These are phyloP conservation scores for Pelargonium fulgidum DNA, from an alignment of 441 rosid genomes.

Conservation along the genomic window DNA sequence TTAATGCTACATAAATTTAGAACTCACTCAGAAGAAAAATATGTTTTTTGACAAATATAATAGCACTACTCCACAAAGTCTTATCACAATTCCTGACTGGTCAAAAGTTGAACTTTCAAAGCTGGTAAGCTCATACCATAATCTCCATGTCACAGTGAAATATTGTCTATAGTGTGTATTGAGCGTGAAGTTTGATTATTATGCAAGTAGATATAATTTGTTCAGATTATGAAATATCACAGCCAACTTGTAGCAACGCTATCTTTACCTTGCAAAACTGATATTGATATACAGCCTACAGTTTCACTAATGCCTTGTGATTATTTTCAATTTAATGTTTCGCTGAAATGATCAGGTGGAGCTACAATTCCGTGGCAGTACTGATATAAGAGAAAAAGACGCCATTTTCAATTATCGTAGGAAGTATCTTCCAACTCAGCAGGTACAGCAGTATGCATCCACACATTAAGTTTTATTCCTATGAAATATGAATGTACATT, in stretches of 20 bases:
- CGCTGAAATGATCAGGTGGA: conserved; percentile 55
- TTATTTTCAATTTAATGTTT: conserved; percentile 9
- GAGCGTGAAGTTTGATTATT: not conserved
- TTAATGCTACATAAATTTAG: too few species aligned
- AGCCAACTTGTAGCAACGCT: not conserved
- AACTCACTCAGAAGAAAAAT: too few species aligned
- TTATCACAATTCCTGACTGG: not conserved
- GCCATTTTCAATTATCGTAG: conserved; percentile 84
- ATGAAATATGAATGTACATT: not conserved
- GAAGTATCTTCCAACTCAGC: conserved; percentile 92
- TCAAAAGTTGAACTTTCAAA: not conserved
- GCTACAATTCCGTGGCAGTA: conserved; percentile 65
- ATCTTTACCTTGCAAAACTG: conserved; percentile 7
- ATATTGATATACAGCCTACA: not conserved
- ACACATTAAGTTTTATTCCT: conserved; percentile 12
- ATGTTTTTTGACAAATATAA: too few species aligned
- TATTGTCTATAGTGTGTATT: not conserved
- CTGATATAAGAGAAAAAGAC: conserved; percentile 57
- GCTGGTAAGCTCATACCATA: not conserved
- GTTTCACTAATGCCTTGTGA: not conserved
- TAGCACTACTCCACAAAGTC: too few species aligned
- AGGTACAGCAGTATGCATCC: conserved; percentile 44
- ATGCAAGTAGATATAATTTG: not conserved
- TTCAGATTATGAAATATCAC: not conserved
- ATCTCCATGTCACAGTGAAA: conserved; percentile 3